Conservation (phyloP, 768 basidiomycete species). For the Boletus patriciae region DNA sequence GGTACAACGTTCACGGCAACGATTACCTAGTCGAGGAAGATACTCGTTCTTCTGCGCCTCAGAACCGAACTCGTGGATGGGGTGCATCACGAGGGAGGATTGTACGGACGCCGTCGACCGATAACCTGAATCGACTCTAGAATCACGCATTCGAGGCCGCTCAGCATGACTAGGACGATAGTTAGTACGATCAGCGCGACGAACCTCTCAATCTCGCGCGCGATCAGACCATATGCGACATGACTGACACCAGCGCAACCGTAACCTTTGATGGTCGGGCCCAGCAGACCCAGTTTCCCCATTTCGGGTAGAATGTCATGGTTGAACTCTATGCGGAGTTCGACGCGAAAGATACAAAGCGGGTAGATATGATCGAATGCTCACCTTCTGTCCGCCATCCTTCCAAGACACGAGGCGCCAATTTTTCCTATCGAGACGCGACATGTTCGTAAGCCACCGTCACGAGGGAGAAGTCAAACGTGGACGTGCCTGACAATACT, state of each 20-base stretch:
- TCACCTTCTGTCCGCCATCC: conserved; percentile 86
- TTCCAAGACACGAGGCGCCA: conserved; percentile 84
- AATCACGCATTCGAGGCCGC: neutral
- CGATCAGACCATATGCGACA: conserved; percentile 93
- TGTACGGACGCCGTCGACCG: conserved; percentile 95
- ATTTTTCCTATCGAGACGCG: conserved; percentile 57
- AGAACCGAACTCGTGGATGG: conserved; percentile 83
- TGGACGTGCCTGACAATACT: conserved; percentile 71
- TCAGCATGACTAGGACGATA: neutral
- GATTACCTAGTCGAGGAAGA: conserved; percentile 75
- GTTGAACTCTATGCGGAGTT: conserved; percentile 62
- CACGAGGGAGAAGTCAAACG: neutral
- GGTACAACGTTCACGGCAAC: neutral
- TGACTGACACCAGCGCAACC: conserved; percentile 90
- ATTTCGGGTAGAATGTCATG: conserved; percentile 79
- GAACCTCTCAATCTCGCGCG: conserved; percentile 89
- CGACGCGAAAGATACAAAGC: neutral
- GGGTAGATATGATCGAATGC: conserved; percentile 12
- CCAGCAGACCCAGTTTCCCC: conserved; percentile 88
- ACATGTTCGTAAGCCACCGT: neutral
- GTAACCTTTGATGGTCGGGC: conserved; percentile 90
- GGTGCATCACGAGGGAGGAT: conserved; percentile 96
- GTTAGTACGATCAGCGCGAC: conserved; percentile 6
- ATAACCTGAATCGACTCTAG: conserved; percentile 93
- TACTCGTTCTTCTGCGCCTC: conserved; percentile 90